Base-by-base conservation (phyloP, 1,284 basidiomycete genomes). In the Grifola frondosa region DNA sequence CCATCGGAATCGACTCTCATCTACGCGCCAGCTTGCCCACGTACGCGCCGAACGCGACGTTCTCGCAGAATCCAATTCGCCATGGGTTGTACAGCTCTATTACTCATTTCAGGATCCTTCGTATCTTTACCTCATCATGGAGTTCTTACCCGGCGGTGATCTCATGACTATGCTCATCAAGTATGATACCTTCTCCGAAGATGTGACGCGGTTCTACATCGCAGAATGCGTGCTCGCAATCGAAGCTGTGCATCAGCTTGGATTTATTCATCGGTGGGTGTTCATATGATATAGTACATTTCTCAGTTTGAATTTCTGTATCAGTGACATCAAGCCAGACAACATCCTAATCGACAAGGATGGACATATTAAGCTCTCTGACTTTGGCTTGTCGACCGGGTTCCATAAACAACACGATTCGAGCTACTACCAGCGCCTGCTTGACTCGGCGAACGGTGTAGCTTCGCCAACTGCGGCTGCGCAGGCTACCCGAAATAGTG, bases 141-240 rank as follows among this genome's bases (percentile, higher is more conserved):
- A 98, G 67, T 99, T 98, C 71, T 75, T 99, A 42, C 95, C 96
- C 22, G 96, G 96, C 33, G 96, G 96, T 17, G 96, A 99, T 67
- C 74, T 99, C 49, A 98, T 99, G 96, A 89, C 87, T 26, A 99
- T 98, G 96, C 75, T 99, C 53, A 99, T 99, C 86, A 98, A 98
- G 69, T 98, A 99, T 68, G 96, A 99, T 66, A 92, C 96, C 1
- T 99, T 99, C 70, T 93, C 91, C 8, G 96, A 99, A 66, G 96
- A 99, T 63, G 96, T 99, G 28, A 97, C 94, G 24, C 85, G 97
- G 44, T 99, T 99, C 71, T 99, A 99, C 70, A 97, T 99, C 83
- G 96, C 96, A 30, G 96, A 99, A 69, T 97, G 94, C 65, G 93
- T 98, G 42, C 77, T 99, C 24, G 96, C 96, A 16, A 95, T 99